Conservation (phyloP, 768 basidiomycete species). For the Russula olivacea region DNA sequence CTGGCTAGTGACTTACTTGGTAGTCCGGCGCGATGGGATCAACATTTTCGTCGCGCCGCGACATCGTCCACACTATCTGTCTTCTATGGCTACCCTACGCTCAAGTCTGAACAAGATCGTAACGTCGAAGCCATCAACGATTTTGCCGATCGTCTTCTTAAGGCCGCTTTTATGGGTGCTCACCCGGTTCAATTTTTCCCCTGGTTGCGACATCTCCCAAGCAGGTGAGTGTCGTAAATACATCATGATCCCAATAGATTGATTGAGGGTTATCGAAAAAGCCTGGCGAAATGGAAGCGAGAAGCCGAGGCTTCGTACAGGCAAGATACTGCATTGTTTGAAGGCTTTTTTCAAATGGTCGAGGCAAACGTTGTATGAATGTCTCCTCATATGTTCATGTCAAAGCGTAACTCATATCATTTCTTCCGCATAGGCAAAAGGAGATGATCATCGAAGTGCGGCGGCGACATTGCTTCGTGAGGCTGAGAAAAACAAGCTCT, state of each 20-base stretch:
- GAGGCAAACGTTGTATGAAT: background rate
- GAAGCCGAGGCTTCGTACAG: background rate
- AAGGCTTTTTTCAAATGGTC: background rate
- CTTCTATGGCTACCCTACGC: background rate
- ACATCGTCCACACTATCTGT: background rate
- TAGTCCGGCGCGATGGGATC: background rate
- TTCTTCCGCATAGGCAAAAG: background rate
- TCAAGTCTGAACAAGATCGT: background rate
- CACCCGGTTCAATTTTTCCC: background rate
- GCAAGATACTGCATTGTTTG: background rate
- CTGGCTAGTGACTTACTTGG: background rate
- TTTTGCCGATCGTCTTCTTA: background rate
- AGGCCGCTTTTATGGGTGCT: background rate
- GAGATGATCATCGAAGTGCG: background rate
- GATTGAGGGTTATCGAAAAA: background rate
- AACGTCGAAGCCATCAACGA: background rate
- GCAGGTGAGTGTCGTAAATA: background rate
- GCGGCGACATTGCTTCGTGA: background rate
- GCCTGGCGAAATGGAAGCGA: constrained; percentile 2
- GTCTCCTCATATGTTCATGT: background rate
- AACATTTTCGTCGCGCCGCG: background rate
- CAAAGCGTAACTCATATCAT: no score
- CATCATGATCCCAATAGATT: background rate
- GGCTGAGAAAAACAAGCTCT: background rate
- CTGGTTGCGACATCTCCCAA: constrained; percentile 1